Conservation (phyloP, 768 basidiomycete genomes). For the Suillus plorans region DNA sequence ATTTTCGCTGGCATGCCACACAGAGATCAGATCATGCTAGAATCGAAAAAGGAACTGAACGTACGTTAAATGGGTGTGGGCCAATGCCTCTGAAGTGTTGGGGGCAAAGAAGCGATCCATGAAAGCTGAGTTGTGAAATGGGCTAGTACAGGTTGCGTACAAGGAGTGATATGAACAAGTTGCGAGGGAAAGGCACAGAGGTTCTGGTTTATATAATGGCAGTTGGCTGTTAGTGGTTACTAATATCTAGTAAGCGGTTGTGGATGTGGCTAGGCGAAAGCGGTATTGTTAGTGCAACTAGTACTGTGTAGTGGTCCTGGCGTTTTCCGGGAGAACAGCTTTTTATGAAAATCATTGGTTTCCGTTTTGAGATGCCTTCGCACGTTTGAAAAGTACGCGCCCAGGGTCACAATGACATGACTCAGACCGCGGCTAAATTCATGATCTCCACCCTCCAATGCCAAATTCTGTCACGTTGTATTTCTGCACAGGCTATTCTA, state of each 20-base stretch:
- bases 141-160: background rate
- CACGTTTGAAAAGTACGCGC: background rate
- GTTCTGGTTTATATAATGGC: background rate
- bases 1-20: slow-evolving; percentile 51
- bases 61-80: slow-evolving; percentile 67
- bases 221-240: background rate
- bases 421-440: background rate
- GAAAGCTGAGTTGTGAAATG: slow-evolving; percentile 5
- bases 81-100: slow-evolving; percentile 70
- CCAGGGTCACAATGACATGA: background rate
- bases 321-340: background rate
- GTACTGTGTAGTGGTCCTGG: background rate
- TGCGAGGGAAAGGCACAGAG: background rate
- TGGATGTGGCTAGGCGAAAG: background rate
- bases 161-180: no score
- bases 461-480: background rate
- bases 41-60: slow-evolving; percentile 20
- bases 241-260: background rate
- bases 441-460: no score
- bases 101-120: slow-evolving; percentile 79
- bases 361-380: background rate
- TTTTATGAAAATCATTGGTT: background rate
- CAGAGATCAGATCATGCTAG: slow-evolving; percentile 16
- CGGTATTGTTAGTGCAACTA: background rate
- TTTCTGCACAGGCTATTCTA: background rate